Base-by-base conservation (phyloP, 768 basidiomycete species). In the Agaricus subrufescens region DNA sequence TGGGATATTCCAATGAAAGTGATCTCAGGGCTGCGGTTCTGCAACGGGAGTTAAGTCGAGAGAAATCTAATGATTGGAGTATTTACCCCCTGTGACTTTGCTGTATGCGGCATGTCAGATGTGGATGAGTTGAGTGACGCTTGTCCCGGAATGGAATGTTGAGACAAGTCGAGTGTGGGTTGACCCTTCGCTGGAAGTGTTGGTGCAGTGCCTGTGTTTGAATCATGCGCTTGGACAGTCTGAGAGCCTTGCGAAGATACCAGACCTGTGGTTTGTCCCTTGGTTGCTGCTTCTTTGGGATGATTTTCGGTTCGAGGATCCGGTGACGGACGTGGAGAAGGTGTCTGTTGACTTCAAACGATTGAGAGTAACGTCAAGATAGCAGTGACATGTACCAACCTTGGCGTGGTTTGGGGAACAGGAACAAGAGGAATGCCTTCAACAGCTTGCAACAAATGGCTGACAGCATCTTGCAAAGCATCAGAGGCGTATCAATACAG, bases 391-490 rank as follows among this genome's bases (percentile, higher is more conserved):
- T 25, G 8, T n/a, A 52, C 25, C 48, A 31, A 56, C 50, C 42
- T 47, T 2, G 34, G 15, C 37, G 23, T 38, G 12, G 50, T 7
- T 27, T 15, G 11, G n/a, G 42, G 44, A 38, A 1, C 37, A 25
- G 43, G 39, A 27, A 27, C 4, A 25, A 57, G 50, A 27, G 50
- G 43, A 6, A 50, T 50, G 39, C 56, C 52, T 14, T 46, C 44
- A 31, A 58, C 31, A 11, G 60, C 46, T 29, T 50, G 38, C 42
- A 60, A 54, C 44, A 60, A 43, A 14, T 45, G 26, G n/a, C 37
- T 46, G 5, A 60, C 10, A n/a, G 45, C 40, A 29, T 44, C 60
- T 60, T 38, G 14, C 34, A 44, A 42, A 15, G 27, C 14, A 23
- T 39, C 52, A 37, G 39, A 25, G 34, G 12, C 3, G 5, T 30